phyloP scores from a whole-genome alignment of 768 basidiomycete genomes.

The Pulveroboletus sp. region DNA sequence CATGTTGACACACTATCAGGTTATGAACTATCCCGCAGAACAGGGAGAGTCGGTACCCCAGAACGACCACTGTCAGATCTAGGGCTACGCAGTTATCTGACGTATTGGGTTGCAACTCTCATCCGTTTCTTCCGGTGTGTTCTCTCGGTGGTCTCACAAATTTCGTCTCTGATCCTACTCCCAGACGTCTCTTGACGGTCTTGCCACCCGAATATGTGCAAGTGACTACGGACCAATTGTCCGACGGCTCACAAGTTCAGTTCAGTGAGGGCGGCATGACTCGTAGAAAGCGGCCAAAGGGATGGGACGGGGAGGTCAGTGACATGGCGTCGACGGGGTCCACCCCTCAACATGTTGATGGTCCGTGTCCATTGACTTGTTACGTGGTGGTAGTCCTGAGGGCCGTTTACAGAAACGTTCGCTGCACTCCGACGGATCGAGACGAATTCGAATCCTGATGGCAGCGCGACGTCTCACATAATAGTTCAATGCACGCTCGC shows the following conservation, averaged over 20 bases:
- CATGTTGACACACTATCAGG: conserved; percentile 41
- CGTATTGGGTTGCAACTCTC: conserved; percentile 81
- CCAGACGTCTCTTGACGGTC: conserved; percentile 54
- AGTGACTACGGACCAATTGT: conserved; percentile 42
- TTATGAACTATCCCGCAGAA: conserved; percentile 83
- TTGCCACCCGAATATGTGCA: conserved; percentile 50
- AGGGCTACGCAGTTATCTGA: conserved; percentile 84
- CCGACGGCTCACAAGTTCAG: conserved; percentile 35
- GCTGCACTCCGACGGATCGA: conserved; percentile 52
- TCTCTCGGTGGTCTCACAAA: not conserved
- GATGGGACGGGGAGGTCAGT: conserved; percentile 67
- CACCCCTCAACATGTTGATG: conserved; percentile 36
- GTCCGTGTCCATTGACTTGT: conserved; percentile 27
- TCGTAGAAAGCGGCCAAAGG: conserved; percentile 52
- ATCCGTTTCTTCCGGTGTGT: conserved; percentile 77
- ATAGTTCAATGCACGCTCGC: conserved; percentile 66
- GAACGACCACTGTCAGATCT: conserved; percentile 94
- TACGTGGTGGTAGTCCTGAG: not conserved
- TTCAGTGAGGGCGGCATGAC: conserved; percentile 30
- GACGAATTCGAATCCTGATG: conserved; percentile 55
- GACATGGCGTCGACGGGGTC: conserved; percentile 34
- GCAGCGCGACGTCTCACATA: conserved; percentile 67
- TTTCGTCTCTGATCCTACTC: not conserved
- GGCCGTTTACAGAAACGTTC: conserved; percentile 43
- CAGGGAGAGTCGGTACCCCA: conserved; percentile 81